phyloP scores from a whole-genome alignment of 345 rosid genomes.

The Gynandropsis gynandra region DNA sequence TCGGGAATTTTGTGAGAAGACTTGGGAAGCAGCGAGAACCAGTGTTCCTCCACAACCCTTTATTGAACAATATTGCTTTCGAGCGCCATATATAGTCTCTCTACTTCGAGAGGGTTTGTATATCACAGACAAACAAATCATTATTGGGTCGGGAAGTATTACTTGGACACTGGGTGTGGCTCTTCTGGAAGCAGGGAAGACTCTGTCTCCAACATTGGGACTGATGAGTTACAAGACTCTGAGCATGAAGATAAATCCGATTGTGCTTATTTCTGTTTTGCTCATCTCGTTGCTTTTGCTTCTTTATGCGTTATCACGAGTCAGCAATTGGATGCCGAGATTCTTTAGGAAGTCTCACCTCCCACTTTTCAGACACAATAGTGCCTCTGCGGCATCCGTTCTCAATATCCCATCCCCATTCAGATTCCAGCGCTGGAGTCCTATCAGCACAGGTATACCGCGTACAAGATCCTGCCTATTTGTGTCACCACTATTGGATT shows the following conservation, averaged over 20 bases:
- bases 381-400: slow-evolving; percentile 52
- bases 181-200: slow-evolving; percentile 75
- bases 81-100: slow-evolving; percentile 85
- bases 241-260: slow-evolving; percentile 61
- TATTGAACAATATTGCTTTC: slow-evolving; percentile 96
- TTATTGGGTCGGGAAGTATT: slow-evolving; percentile 89
- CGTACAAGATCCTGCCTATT: slow-evolving; percentile 1
- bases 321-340: slow-evolving; percentile 62
- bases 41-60: slow-evolving; percentile 95
- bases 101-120: slow-evolving; percentile 88
- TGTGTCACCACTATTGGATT: neutral
- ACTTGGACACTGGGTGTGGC: slow-evolving; percentile 99
- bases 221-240: slow-evolving; percentile 52
- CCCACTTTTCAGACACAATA: slow-evolving; percentile 65
- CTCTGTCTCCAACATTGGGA: slow-evolving; percentile 53
- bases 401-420: slow-evolving; percentile 77
- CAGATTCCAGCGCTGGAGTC: slow-evolving; percentile 83
- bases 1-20: slow-evolving; percentile 69
- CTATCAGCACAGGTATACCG: slow-evolving; percentile 60
- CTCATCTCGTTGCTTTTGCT: slow-evolving; percentile 59
- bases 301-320: slow-evolving; percentile 64
- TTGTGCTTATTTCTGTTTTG: slow-evolving; percentile 47
- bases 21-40: slow-evolving; percentile 68
- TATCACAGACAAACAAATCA: slow-evolving; percentile 61
- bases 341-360: slow-evolving; percentile 62